Evolutionary conservation across 371 early-diverging fungal genomes (phyloP).

Genomic region (Syncephalastrum racemosum): DNA sequence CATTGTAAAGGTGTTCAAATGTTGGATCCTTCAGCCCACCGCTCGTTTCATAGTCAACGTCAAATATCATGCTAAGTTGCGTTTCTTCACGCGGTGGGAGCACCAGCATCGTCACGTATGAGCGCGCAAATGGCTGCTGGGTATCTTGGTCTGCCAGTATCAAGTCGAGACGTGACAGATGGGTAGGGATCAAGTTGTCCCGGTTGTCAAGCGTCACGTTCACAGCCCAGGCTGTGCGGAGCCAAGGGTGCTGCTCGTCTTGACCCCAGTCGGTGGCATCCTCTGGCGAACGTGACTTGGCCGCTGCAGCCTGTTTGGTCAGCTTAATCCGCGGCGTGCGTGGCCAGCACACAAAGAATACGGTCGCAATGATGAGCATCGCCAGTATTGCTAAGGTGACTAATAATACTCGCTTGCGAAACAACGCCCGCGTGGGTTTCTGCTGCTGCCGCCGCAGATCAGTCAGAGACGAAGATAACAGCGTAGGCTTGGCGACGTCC

Average conservation of each 20-base stretch:
- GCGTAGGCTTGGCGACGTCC: too few relatives aligned
- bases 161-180: slow-evolving; percentile 12
- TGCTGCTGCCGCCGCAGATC: too few relatives aligned
- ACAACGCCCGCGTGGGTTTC: too few relatives aligned
- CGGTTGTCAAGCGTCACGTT: slow-evolving; percentile 19
- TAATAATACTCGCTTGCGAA: too few relatives aligned
- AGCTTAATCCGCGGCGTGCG: slow-evolving; percentile 2
- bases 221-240: slow-evolving; percentile 15
- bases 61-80: not conserved
- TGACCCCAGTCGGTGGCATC: slow-evolving; percentile 25
- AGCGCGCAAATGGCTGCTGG: slow-evolving; percentile 13
- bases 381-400: too few relatives aligned
- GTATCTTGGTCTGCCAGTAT: slow-evolving; percentile 17
- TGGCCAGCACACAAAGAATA: not conserved
- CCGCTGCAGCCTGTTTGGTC: slow-evolving; percentile 15
- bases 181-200: slow-evolving; percentile 13
- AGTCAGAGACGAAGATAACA: too few relatives aligned
- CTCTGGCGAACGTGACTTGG: slow-evolving; percentile 7
- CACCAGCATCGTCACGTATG: slow-evolving; percentile 1
- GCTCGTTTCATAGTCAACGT: not conserved
- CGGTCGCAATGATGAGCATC: not conserved
- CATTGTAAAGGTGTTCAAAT: slow-evolving; percentile 14
- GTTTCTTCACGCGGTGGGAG: too few relatives aligned
- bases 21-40: slow-evolving; percentile 9
- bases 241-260: slow-evolving; percentile 13